Percentiles rank a stretch among this genome's conserved stretches.
Conservation (phyloP, 2,329 filamentous ascomycete species). For the Botrytis fabae region DNA sequence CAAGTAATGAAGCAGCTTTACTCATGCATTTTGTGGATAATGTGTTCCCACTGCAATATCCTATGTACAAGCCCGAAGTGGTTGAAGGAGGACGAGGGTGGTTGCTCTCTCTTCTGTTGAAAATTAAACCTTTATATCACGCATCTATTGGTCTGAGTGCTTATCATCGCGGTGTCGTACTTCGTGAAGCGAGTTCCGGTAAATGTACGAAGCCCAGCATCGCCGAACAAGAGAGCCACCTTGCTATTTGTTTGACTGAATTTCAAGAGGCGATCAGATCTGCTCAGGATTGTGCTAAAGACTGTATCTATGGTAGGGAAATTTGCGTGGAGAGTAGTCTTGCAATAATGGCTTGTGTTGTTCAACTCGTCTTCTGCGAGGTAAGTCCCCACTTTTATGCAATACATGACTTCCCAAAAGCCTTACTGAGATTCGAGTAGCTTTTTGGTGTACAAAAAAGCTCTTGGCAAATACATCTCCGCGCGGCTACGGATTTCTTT, state of each 20-base stretch:
- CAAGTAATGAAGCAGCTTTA: conserved; percentile 47
- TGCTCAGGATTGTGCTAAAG: conserved; percentile 31
- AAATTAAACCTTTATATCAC: conserved; percentile 59
- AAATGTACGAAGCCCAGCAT: conserved; percentile 22
- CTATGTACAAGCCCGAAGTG: conserved; percentile 59
- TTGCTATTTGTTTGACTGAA: conserved; percentile 30
- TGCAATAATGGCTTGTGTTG: conserved; percentile 51
- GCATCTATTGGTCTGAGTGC: conserved; percentile 56
- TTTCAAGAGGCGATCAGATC: conserved; percentile 34
- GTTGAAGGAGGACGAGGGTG: conserved; percentile 59
- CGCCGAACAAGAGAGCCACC: conserved; percentile 36
- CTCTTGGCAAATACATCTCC: conserved; percentile 35
- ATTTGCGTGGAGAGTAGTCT: conserved; percentile 30
- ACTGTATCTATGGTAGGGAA: neutral
- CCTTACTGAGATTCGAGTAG: conserved; percentile 37
- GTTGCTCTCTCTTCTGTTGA: conserved; percentile 54
- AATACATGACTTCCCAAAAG: conserved; percentile 40
- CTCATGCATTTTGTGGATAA: conserved; percentile 63
- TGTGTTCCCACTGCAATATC: conserved; percentile 62
- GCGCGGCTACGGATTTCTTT: conserved; percentile 33
- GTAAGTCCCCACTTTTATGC: conserved; percentile 25
- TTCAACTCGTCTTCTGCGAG: conserved; percentile 57
- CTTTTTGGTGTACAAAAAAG: conserved; percentile 45
- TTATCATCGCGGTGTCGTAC: conserved; percentile 45
- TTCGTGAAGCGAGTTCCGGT: conserved; percentile 34